Evolutionary conservation across 768 basidiomycete species (phyloP), one percentile per base, ranked within the genome.

Genomic region (Kwoniella bestiolae): DNA sequence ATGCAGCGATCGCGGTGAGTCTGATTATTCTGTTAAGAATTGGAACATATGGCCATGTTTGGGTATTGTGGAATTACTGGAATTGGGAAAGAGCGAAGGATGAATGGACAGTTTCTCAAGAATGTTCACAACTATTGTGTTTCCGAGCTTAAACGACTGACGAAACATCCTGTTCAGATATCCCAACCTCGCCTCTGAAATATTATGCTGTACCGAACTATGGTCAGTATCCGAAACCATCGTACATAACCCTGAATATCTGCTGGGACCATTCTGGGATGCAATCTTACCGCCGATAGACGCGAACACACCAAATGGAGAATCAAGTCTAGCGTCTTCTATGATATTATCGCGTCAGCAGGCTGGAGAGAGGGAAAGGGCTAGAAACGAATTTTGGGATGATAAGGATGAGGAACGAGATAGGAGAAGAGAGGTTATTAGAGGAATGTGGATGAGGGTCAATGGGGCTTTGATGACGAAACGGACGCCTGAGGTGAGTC

Each of bases 151-250:
- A n/a, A n/a, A n/a, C n/a, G n/a, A n/a, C n/a, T n/a, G n/a, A n/a
- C n/a, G n/a, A n/a, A n/a, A n/a, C n/a, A n/a, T n/a, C n/a, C n/a
- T n/a, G n/a, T 41, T 11, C 38, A 96, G 94, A 81, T 97, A 92
- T 81, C 92, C 94, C 1, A 90, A 91, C 75, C 87, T 94, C 23
- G 90, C 92, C 16, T 93, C 94, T 28, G 95, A 98, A 80, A 92
- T 97, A 25, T 86, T 98, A 34, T 94, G 93, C 82, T 94, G 93
- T 82, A 91, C 91, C 81, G 94, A 95, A 73, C 89, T 95, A 82
- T 96, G 93, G 90, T 91, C 90, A 23, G 91, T 97, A 75, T 88
- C 93, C 52, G 92, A 94, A 81, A 92, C 91, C 1, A 91, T 92
- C 73, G 84, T 95, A 73, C 85, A 85, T 72, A 84, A 89, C 72